Base-by-base conservation (phyloP, 257 asterid genomes). In the Verbena officinalis region DNA sequence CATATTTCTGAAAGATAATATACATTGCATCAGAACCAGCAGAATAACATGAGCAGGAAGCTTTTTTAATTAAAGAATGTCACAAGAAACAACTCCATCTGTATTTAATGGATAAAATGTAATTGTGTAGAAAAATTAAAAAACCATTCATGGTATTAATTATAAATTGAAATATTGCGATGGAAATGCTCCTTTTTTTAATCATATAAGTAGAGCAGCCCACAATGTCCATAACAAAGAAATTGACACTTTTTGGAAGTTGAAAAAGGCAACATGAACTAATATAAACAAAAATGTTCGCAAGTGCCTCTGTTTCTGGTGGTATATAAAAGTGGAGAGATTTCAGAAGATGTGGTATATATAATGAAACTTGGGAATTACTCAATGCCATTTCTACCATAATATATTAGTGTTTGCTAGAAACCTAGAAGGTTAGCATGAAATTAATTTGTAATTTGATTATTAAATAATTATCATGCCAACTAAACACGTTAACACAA, bases 1-100 rank as follows among this genome's bases (percentile, higher is more conserved):
- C 49, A 73, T 70, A 88, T 79, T 79, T 94, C 99, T 94, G 83
- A 85, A 84, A 52, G 74, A 66, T 52, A 38, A 71, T 33, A 66
- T 52, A 52, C 62, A 52, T 68, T 33, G 16, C 60, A 59, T 77
- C 69, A 73, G 72, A 59, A 69, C 42, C 42, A 54, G 64, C 36
- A 66, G 65, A 27, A 9, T 30, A 27, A 43, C n/a, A 31, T 1
- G 7, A 36, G 15, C 43, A 21, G 61, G 46, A 42, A 55, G 52
- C 38, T 27, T 5, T 27, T 2, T 27, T 27, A 27, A n/a, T 12
- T 1, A n/a, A 40, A 42, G 20, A 21, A 52, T 52, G 5, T 22
- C 16, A 13, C 3, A 52, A 52, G 38, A 52, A 50, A 7, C 38
- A 52, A 23, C 17, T 52, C 20, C 39, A 36, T 34, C n/a, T 36